Evolutionary conservation across 495 filamentous ascomycete species (phyloP).

Genomic region (Cercophora scortea): DNA sequence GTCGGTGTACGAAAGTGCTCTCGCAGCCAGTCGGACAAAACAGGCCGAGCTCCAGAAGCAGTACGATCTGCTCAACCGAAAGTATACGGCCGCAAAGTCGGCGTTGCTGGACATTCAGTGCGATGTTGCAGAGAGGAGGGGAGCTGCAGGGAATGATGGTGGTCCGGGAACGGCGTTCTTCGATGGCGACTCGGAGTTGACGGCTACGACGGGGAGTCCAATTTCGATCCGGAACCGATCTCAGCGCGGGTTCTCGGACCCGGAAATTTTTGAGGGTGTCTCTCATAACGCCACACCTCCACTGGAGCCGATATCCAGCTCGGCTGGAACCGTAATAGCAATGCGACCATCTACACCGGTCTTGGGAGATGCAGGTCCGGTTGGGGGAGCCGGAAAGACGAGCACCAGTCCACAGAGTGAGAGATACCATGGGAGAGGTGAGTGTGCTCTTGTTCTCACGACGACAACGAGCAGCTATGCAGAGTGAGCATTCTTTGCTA

Average conservation of each 20-base stretch:
- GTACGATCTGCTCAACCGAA: conserved; percentile 30
- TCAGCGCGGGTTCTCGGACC: conserved; percentile 27
- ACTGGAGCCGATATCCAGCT: conserved; percentile 17
- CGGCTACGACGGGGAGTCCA: conserved; percentile 6
- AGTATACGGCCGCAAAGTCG: conserved; percentile 32
- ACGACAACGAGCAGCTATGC: not conserved
- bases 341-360: conserved; percentile 24
- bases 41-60: conserved; percentile 36
- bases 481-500: conserved; percentile 18
- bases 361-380: not conserved
- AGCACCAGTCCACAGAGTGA: conserved; percentile 33
- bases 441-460: conserved; percentile 17
- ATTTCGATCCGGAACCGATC: conserved; percentile 13
- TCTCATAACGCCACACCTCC: conserved; percentile 28
- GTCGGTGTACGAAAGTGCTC: conserved; percentile 24
- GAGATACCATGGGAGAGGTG: conserved; percentile 38
- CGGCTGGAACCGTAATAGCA: conserved; percentile 7
- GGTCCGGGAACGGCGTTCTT: not conserved
- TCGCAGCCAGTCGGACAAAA: conserved; percentile 31
- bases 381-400: conserved; percentile 6
- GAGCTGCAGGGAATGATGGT: not conserved
- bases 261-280: conserved; percentile 23
- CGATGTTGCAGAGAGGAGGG: conserved; percentile 4
- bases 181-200: conserved; percentile 3
- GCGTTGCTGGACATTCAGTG: conserved; percentile 27